Evolutionary conservation across 257 asterid genomes (phyloP), one percentile per base, ranked within the genome.

Genomic region (Nemophila menziesii): DNA sequence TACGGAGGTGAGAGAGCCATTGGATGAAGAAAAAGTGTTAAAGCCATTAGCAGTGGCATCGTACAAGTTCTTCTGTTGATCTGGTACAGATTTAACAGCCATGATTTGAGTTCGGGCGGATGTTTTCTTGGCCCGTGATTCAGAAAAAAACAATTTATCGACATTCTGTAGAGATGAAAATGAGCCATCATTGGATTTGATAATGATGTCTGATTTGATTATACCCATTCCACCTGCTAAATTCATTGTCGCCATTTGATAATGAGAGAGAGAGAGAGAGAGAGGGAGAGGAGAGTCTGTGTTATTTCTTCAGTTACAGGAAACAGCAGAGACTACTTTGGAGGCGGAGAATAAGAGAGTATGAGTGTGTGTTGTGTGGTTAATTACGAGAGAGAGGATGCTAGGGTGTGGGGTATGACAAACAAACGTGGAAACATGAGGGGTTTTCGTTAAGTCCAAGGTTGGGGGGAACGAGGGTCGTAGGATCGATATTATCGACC

Each of bases 1-100:
- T 54, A 89, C 95, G 29, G 68, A 13, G 44, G 70, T 33, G 5
- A 66, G 55, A 40, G 87, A 67, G 58, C 76, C 74, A 60, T 69
- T 69, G 1, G 61, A 57, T 11, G 74, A 51, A 43, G 60, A 54
- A 29, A 63, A 53, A 44, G 56, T 51, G 15, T 46, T 60, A 45
- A 56, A 44, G 18, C 53, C 46, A 45, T 55, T 69, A 20, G 47
- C 20, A 19, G 56, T 44, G 47, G 8, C 49, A 65, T 22, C 56
- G n/a, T n/a, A n/a, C n/a, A n/a, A n/a, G 46, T 48, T 48, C 22
- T 52, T 4, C 15, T 54, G 33, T 13, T 45, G 16, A 11, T 24
- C 52, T 16, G 59, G 9, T 66, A 46, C 46, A 22, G 73, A 55
- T 61, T 65, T 57, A 40, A 52, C 63, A 18, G 67, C 58, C 52